These are phyloP conservation scores for Calonectria fujianensis DNA, from an alignment of 2,329 filamentous ascomycete genomes.

Conservation along the genomic window DNA sequence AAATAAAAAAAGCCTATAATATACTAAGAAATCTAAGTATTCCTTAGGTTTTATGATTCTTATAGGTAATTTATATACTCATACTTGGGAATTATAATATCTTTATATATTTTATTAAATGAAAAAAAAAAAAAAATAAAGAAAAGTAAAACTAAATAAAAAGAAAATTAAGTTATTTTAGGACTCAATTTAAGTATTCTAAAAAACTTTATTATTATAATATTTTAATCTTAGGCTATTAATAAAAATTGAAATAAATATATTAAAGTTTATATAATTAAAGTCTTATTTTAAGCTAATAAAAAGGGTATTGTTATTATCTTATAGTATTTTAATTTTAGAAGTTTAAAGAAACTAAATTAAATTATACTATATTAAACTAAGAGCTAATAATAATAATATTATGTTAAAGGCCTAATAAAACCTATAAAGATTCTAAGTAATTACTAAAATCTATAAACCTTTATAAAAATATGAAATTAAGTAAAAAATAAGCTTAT, in stretches of 20 bases:
- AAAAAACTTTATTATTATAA: slow-evolving; percentile 1
- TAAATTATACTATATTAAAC: slow-evolving; percentile 20
- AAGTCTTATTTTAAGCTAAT: background rate
- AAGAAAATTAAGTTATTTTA: no score
- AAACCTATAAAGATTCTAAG: no score
- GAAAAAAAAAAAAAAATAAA: no score
- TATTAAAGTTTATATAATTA: slow-evolving; percentile 1
- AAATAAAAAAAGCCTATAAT: no score
- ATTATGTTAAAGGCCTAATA: no score
- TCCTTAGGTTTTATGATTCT: no score
- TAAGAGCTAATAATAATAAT: background rate
- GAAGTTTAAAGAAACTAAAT: background rate
- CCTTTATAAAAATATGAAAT: slow-evolving; percentile 5
- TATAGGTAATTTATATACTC: no score
- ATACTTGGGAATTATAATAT: no score
- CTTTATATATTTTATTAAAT: no score
- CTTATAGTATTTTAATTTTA: background rate
- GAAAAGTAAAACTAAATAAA: no score
- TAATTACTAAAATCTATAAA: background rate
- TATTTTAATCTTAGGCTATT: background rate
- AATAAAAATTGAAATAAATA: background rate
- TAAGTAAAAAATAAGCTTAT: background rate
- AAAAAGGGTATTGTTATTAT: background rate
- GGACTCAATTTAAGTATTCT: no score
- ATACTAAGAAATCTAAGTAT: no score